Conservation (phyloP, 2,329 filamentous ascomycete genomes). For the Dactylellina sp. region DNA sequence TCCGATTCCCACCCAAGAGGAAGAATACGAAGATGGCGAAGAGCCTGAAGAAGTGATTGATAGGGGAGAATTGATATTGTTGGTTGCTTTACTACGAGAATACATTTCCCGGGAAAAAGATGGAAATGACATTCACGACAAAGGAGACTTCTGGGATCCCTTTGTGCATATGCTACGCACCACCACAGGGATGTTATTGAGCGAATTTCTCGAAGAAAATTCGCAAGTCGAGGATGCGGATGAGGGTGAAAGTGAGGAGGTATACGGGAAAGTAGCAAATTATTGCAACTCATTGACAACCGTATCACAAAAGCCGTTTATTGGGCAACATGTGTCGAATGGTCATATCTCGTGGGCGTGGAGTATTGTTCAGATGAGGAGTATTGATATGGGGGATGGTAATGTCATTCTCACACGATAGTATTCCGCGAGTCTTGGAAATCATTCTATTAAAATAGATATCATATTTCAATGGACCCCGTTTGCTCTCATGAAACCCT, state of each 20-base stretch:
- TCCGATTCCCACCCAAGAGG: slow-evolving; percentile 25
- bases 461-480: too few species aligned
- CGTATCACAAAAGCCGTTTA: neutral
- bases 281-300: slow-evolving; percentile 22
- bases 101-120: slow-evolving; percentile 7
- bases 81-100: slow-evolving; percentile 33
- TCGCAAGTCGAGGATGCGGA: slow-evolving; percentile 1
- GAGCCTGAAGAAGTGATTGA: slow-evolving; percentile 22
- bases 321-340: slow-evolving; percentile 5
- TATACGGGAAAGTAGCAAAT: slow-evolving; percentile 33
- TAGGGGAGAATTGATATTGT: slow-evolving; percentile 26
- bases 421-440: neutral
- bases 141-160: slow-evolving; percentile 14
- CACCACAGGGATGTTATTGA: slow-evolving; percentile 12
- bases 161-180: slow-evolving; percentile 2
- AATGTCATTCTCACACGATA: slow-evolving; percentile 33
- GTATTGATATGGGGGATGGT: slow-evolving; percentile 10
- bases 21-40: slow-evolving; percentile 17
- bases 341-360: slow-evolving; percentile 44
- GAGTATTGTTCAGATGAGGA: slow-evolving; percentile 27
- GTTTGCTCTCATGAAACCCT: too few species aligned
- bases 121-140: neutral
- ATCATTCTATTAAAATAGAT: too few species aligned
- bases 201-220: slow-evolving; percentile 21
- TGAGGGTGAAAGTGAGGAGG: slow-evolving; percentile 18